Base-by-base conservation (phyloP, 106 monocot species). In the Apostasia ramifera region DNA sequence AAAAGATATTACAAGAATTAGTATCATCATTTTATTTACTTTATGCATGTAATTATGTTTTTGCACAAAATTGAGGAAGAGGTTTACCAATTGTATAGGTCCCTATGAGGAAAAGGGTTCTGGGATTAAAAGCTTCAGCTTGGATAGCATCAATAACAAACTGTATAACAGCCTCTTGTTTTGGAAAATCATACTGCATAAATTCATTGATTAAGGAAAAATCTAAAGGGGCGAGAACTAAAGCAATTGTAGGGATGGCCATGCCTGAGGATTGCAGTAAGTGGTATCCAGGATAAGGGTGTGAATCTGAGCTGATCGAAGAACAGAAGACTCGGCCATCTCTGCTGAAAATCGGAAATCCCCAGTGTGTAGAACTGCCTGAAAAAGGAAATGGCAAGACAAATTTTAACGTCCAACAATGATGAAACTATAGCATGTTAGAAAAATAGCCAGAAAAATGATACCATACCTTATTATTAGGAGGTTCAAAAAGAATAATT, bases 61-160 rank as follows among this genome's bases (percentile, higher is more conserved):
- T 60, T 9, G 2, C 6, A 60, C 60, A 60, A 44, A 44, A 5
- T 65, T 65, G 14, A 38, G 8, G 61, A 37, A 47, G 15, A 48
- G 42, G 46, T 53, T 44, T 88, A 98, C 97, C 97, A 70, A 98
- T 81, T 55, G 92, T 98, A 50, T 98, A 98, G 78, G 85, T 90
- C 46, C 97, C 97, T 71, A 98, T 93, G 43, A 98, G 68, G 71
- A 98, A 90, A 44, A 97, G 87, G 70, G 97, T 87, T 78, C 82
- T 89, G 40, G 97, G 89, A 56, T 98, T 98, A 78, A 98, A 98
- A 53, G 97, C 79, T 76, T 98, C 92, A 57, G 97, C 97, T 85
- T 90, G 97, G 75, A 98, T 98, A 63, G 92, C 93, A 73, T 98
- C 98, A 71, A 93, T 90, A 26, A 98, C 90, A 73, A 98, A 98